Evolutionary conservation across 192 early-diverging fungal species (phyloP), one percentile per base, ranked within the genome.

Genomic region (Piromyces finnis): DNA sequence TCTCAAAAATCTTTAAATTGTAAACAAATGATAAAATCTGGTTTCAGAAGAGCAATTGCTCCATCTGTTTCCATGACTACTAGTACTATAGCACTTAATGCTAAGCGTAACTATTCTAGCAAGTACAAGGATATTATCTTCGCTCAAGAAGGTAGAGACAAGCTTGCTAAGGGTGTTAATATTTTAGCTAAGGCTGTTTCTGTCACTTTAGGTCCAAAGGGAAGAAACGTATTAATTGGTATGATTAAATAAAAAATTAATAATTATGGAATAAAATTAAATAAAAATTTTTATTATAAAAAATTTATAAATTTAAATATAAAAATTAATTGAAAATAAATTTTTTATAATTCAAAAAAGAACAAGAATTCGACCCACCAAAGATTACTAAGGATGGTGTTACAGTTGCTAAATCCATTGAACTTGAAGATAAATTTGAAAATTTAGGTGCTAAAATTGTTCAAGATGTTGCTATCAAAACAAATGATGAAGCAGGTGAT

Each of bases 361-460:
- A 97, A 86, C 98, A 99, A 87, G 85, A 95, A 39, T 99, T 97
- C 82, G 98, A 97, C 39, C 91, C 92, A 41, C 98, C 98, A 82
- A 98, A 98, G 91, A 99, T 99, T 88, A 99, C 98, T 86, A 99
- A 99, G 93, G 98, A 99, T 86, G 98, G 98, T 86, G 98, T 99
- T 51, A 96, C 98, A 78, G 98, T 99, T 28, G 98, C 98, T 79
- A 98, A 98, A 90, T 92, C 95, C 82, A 96, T 99, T 86, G 88
- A 91, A 36, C 91, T 99, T 36, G 94, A 98, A 86, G 95, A 99
- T 88, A 96, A 95, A 87, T 96, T 99, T 84, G 98, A 99, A 88
- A 98, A 99, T 90, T 91, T 99, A 68, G 98, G 98, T 81, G 98
- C 98, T 77, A 92, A 92, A 78, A 91, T 99, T 41, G 97, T 99